Evolutionary conservation across 1,139 yeast genomes (phyloP).

Genomic region (Yamadazyma mexicana): DNA sequence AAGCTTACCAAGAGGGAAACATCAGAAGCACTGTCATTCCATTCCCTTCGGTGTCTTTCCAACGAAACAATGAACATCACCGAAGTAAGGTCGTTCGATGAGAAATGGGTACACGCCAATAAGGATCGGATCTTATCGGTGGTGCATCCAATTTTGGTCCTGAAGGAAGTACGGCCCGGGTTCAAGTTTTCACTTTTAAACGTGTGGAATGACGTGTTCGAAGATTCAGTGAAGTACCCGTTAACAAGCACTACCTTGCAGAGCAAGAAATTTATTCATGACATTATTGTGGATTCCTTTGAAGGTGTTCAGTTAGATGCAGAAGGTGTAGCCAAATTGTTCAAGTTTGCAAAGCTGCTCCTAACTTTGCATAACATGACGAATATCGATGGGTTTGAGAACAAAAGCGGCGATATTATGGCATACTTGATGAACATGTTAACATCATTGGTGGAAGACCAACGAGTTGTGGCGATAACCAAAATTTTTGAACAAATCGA

Average conservation of each 20-base stretch:
- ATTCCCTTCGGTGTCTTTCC: slow-evolving; percentile 33
- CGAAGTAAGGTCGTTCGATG: slow-evolving; percentile 33
- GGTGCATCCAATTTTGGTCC: slow-evolving; percentile 24
- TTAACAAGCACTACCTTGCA: not conserved
- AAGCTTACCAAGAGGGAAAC: slow-evolving; percentile 27
- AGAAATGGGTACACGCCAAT: slow-evolving; percentile 35
- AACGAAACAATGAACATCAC: slow-evolving; percentile 28
- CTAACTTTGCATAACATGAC: slow-evolving; percentile 6
- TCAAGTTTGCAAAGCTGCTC: not conserved
- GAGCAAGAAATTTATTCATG: not conserved
- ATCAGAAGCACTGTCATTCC: slow-evolving; percentile 24
- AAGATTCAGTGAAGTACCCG: slow-evolving; percentile 1
- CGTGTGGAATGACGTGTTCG: slow-evolving; percentile 2
- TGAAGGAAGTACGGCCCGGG: slow-evolving; percentile 23
- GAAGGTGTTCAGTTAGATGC: slow-evolving; percentile 1
- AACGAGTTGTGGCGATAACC: not conserved
- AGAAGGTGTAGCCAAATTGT: slow-evolving; percentile 3
- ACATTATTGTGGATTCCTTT: slow-evolving; percentile 1
- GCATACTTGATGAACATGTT: slow-evolving; percentile 1
- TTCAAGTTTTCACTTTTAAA: slow-evolving; percentile 20
- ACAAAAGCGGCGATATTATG: slow-evolving; percentile 5
- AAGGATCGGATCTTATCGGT: slow-evolving; percentile 33
- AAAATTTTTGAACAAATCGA: slow-evolving; percentile 1
- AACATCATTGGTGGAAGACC: not conserved
- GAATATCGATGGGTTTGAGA: slow-evolving; percentile 3